Percentiles rank a stretch among this genome's conserved stretches.
These are phyloP conservation scores for Gymnopilus junonius DNA, from an alignment of 768 basidiomycete genomes.

Conservation along the genomic window DNA sequence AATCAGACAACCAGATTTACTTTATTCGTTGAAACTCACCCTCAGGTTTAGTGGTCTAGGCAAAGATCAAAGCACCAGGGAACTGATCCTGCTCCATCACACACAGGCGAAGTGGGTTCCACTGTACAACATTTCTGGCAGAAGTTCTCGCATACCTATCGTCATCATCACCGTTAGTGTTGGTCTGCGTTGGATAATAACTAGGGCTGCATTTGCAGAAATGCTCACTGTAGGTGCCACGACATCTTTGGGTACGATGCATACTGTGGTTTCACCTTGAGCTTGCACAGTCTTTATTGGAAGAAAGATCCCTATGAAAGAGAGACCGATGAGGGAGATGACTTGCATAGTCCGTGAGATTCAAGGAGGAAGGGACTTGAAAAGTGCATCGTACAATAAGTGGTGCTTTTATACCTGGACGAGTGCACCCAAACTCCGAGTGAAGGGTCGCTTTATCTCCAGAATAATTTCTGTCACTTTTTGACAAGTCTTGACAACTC, in stretches of 20 bases:
- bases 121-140: background rate
- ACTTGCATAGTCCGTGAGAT: background rate
- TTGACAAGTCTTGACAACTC: background rate
- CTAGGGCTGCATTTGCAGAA: too few species aligned
- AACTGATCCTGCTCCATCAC: background rate
- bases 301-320: background rate
- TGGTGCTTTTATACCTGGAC: background rate
- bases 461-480: background rate
- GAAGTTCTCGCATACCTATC: background rate
- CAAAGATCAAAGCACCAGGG: conserved; percentile 1
- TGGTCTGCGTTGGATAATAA: background rate
- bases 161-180: background rate
- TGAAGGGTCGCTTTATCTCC: background rate
- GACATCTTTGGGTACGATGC: background rate
- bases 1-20: background rate
- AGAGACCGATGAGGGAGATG: background rate
- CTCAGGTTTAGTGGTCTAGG: background rate
- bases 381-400: background rate
- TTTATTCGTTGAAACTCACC: background rate
- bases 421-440: background rate
- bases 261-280: background rate
- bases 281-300: background rate
- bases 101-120: background rate
- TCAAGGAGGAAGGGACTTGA: too few species aligned
- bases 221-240: background rate